Evolutionary conservation across 2,329 filamentous ascomycete genomes (phyloP), one percentile per base, ranked within the genome.

Genomic region (Colletotrichum phormii): DNA sequence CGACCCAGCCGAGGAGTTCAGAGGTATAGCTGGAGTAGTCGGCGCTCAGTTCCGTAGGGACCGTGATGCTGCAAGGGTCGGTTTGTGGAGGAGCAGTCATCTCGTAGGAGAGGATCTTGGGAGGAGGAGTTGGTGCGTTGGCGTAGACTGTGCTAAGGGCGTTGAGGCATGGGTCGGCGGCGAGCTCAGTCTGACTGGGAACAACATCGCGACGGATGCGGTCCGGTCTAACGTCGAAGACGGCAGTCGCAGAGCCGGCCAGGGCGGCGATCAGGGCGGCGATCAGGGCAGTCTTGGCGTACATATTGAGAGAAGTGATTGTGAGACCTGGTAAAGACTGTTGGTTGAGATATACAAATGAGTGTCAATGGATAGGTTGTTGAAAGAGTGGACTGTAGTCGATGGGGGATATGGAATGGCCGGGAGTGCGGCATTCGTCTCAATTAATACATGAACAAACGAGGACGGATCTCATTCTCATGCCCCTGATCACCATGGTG

Each of bases 61-160:
- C 2, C 15, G 75, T 75, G 73, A 75, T 13, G 37, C 26, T 53
- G 78, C 80, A 81, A 18, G 67, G 33, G 74, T 81, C 76, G 15
- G 75, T 75, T 37, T 64, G n/a, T 26, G 72, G 35, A 46, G 68
- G n/a, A 7, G 76, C 69, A 11, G 71, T 73, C 42, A n/a, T 51
- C 72, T 74, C 72, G 63, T 69, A 80, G 1, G 64, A 68, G 7
- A 66, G 3, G 8, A 81, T 12, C 37, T 63, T 78, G 11, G 76
- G 53, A 6, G 77, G 76, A 2, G 75, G 37, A 3, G 78, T 78
- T 18, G 81, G 81, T 46, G 78, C 37, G 11, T 65, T 67, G 9
- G 65, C 61, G 68, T 75, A 72, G 63, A 78, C 55, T 54, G 76
- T 72, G 15, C 59, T 3, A 2, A 81, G 67, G 7, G 72, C 73